phyloP scores from a whole-genome alignment of 768 basidiomycete genomes.

The Calocybe cyanea region DNA sequence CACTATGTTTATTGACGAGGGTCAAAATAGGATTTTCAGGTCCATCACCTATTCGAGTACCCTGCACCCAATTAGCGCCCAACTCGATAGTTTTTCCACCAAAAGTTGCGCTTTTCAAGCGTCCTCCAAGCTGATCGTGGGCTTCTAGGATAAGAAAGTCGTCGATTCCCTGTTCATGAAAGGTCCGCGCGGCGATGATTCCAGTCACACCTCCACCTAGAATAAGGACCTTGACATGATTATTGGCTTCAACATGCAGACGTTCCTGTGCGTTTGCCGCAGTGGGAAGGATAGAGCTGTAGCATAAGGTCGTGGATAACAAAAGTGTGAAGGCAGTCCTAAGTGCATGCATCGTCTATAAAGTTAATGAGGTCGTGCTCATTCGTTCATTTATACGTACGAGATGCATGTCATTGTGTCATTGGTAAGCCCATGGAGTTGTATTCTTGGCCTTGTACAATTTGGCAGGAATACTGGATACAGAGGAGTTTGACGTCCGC shows the following conservation, averaged over 20 bases:
- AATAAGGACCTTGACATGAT: conserved; percentile 42
- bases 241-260: neutral
- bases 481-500: too few relatives aligned
- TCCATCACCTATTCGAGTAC: conserved; percentile 41
- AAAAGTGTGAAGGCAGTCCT: neutral
- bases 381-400: too few relatives aligned
- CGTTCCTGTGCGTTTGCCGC: too few relatives aligned
- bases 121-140: conserved; percentile 54
- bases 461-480: too few relatives aligned
- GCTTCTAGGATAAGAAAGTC: conserved; percentile 63
- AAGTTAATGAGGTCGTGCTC: too few relatives aligned
- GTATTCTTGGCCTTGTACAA: too few relatives aligned
- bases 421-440: too few relatives aligned
- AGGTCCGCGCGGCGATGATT: conserved; percentile 60
- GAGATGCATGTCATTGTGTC: too few relatives aligned
- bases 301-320: neutral
- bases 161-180: conserved; percentile 49
- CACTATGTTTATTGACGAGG: conserved; percentile 51
- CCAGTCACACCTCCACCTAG: conserved; percentile 67
- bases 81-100: conserved; percentile 51
- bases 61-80: conserved; percentile 63
- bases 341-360: too few relatives aligned
- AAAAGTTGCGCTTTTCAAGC: conserved; percentile 47
- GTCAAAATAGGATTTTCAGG: conserved; percentile 57
- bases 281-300: neutral